These are phyloP conservation scores for Candida jianshihensis DNA, from an alignment of 805 yeast species.

Conservation along the genomic window DNA sequence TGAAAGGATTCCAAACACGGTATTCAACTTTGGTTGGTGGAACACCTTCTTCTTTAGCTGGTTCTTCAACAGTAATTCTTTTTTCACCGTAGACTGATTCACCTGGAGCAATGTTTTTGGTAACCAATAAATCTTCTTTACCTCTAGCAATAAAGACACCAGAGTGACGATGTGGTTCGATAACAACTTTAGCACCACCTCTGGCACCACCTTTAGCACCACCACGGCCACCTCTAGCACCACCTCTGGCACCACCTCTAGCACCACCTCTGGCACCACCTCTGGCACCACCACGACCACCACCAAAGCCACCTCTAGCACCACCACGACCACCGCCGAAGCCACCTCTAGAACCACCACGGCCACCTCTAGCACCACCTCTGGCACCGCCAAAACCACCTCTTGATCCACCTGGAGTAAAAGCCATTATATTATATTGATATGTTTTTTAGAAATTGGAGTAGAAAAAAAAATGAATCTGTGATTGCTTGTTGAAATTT, in stretches of 20 bases:
- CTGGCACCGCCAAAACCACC: constrained; percentile 48
- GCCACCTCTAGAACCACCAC: constrained; percentile 30
- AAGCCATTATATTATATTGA: constrained; percentile 69
- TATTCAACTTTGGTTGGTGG: constrained; percentile 94
- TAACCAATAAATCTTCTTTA: constrained; percentile 95
- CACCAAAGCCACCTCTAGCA: constrained; percentile 40
- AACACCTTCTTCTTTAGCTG: constrained; percentile 79
- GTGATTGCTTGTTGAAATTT: neutral
- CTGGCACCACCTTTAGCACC: constrained; percentile 77
- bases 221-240: constrained; percentile 54
- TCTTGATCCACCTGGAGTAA: constrained; percentile 52
- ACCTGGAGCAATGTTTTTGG: constrained; percentile 97
- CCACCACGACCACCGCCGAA: constrained; percentile 36
- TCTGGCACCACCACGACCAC: constrained; percentile 43
- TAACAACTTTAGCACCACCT: constrained; percentile 93
- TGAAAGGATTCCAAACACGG: constrained; percentile 99
- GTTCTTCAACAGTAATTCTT: constrained; percentile 90
- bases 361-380: constrained; percentile 39
- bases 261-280: constrained; percentile 51
- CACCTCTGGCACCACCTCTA: constrained; percentile 40
- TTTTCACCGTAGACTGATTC: constrained; percentile 98
- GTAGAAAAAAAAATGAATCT: neutral
- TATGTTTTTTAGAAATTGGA: neutral
- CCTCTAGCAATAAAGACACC: constrained; percentile 99
- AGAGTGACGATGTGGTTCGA: constrained; percentile 98